Evolutionary conservation across 2,329 filamentous ascomycete genomes (phyloP).

Genomic region (Myriosclerotinia scirpicola): DNA sequence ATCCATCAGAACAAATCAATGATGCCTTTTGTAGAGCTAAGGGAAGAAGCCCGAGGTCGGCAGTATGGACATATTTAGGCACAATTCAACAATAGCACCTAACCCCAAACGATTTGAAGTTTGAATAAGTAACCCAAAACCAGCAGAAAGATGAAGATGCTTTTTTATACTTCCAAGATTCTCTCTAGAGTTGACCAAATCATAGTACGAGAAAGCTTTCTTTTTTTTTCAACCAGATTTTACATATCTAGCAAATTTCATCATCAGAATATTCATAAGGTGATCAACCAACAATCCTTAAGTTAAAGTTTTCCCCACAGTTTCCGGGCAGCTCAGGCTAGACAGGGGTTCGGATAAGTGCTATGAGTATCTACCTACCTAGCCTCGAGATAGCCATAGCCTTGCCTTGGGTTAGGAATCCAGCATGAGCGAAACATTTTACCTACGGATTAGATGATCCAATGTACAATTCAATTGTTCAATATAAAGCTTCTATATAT

Average conservation of each 20-base stretch:
- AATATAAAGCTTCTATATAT: no score
- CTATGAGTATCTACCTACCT: no score
- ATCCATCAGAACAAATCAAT: neutral
- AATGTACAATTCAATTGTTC: no score
- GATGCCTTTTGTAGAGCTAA: slow-evolving; percentile 5
- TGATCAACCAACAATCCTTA: neutral
- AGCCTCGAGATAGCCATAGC: no score
- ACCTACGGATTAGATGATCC: no score
- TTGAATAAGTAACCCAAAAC: neutral
- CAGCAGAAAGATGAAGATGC: neutral
- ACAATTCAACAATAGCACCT: slow-evolving; percentile 11
- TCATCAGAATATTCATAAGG: slow-evolving; percentile 11
- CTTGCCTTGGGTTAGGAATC: no score
- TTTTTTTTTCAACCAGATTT: slow-evolving; percentile 1
- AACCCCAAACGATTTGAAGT: neutral
- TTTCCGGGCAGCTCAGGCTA: slow-evolving; percentile 8
- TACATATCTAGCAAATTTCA: neutral
- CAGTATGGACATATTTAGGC: slow-evolving; percentile 7
- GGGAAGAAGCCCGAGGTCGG: slow-evolving; percentile 2
- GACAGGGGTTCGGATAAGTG: slow-evolving; percentile 1
- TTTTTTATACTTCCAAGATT: neutral
- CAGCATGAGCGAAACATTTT: no score
- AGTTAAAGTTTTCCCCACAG: slow-evolving; percentile 18
- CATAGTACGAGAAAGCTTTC: neutral
- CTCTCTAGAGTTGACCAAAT: neutral